phyloP scores from a whole-genome alignment of 2,329 filamentous ascomycete species.

The Sporothrix pseudoabietina region DNA sequence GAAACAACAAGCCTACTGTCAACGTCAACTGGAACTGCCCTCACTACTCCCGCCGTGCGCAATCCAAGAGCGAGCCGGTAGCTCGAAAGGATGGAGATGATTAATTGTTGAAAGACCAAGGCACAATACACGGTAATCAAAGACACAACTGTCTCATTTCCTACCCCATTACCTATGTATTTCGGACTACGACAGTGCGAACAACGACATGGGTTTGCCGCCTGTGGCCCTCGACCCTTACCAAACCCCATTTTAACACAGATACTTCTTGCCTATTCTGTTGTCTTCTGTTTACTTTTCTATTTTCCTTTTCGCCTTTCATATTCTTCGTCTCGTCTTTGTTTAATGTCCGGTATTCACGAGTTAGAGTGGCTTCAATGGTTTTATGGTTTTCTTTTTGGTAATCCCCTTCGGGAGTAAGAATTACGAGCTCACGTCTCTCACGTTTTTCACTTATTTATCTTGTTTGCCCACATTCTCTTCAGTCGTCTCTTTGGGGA shows the following conservation, averaged over 20 bases:
- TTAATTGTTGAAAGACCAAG: not conserved
- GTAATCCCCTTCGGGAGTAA: not conserved
- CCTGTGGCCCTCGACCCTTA: not conserved
- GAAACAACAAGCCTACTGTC: conserved; percentile 27
- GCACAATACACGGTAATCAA: not conserved
- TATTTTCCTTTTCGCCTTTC: not conserved
- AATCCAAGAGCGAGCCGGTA: conserved; percentile 51
- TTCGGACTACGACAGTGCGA: not conserved
- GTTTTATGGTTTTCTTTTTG: not conserved
- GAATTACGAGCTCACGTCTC: conserved; percentile 21
- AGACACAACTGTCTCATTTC: not conserved
- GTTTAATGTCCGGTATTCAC: not conserved
- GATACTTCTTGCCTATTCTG: not conserved
- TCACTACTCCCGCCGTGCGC: conserved; percentile 49
- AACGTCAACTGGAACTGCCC: conserved; percentile 34
- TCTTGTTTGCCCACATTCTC: not conserved
- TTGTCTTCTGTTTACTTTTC: not conserved
- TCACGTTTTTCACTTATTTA: not conserved
- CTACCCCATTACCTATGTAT: not conserved
- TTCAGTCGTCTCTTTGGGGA: not conserved
- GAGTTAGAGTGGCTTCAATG: conserved; percentile 5
- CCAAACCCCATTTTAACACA: not conserved
- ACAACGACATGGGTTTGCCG: not conserved
- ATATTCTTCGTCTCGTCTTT: not conserved
- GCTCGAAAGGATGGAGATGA: conserved; percentile 16